phyloP scores from a whole-genome alignment of 2,329 filamentous ascomycete species.

The Alternaria arborescens region DNA sequence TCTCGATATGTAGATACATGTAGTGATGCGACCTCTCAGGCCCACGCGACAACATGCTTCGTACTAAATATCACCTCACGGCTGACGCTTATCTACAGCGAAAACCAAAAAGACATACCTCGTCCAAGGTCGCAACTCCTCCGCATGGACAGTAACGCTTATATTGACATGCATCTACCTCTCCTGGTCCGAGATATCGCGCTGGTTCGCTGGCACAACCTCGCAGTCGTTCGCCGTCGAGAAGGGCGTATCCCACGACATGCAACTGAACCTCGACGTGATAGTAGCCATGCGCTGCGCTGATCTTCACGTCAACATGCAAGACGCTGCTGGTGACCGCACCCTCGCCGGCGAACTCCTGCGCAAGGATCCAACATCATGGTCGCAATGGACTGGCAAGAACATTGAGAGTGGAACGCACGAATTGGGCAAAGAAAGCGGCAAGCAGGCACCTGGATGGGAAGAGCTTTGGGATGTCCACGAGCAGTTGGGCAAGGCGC shows the following conservation, averaged over 20 bases:
- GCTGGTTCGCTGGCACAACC: slow-evolving; percentile 86
- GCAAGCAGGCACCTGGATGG: slow-evolving; percentile 49
- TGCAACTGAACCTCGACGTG: slow-evolving; percentile 97
- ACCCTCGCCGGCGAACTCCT: slow-evolving; percentile 83
- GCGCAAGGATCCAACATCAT: slow-evolving; percentile 78
- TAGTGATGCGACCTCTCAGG: background rate
- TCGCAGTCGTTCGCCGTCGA: slow-evolving; percentile 93
- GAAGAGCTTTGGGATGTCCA: slow-evolving; percentile 84
- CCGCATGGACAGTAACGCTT: slow-evolving; percentile 91
- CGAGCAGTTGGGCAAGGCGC: slow-evolving; percentile 82
- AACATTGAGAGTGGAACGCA: slow-evolving; percentile 64
- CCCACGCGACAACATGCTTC: slow-evolving; percentile 7
- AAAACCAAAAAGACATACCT: slow-evolving; percentile 97
- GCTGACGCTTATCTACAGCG: slow-evolving; percentile 62
- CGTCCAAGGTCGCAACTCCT: slow-evolving; percentile 81
- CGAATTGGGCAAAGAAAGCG: slow-evolving; percentile 53
- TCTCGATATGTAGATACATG: background rate
- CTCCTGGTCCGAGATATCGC: slow-evolving; percentile 76
- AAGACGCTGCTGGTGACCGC: slow-evolving; percentile 91
- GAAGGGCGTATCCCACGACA: slow-evolving; percentile 82
- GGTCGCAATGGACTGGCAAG: slow-evolving; percentile 80
- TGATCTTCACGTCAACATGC: slow-evolving; percentile 94
- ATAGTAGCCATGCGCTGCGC: slow-evolving; percentile 87
- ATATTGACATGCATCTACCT: slow-evolving; percentile 77
- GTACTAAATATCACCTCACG: background rate